A percentile compares a stretch with the other conserved stretches of the same genome.
These are phyloP conservation scores for Mycena epipterygia DNA, from an alignment of 768 basidiomycete genomes.

Conservation along the genomic window DNA sequence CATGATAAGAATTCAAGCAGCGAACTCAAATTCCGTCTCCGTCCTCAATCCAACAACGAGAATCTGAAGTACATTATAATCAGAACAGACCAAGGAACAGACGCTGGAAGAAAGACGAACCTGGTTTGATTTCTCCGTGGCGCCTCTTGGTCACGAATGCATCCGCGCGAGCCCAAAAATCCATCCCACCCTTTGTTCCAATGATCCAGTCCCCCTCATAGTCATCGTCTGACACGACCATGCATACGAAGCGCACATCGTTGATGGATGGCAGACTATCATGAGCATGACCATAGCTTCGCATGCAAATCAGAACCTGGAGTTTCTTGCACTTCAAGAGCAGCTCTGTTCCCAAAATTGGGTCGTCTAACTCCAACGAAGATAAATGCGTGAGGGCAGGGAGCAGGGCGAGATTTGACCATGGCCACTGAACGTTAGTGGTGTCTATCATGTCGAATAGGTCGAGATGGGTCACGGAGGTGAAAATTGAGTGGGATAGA, in stretches of 20 bases:
- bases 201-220: not conserved
- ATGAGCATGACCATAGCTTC: too few species aligned
- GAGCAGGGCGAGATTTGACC: not conserved
- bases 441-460: not conserved
- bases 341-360: too few species aligned
- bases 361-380: not conserved
- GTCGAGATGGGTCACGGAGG: slow-evolving; percentile 7
- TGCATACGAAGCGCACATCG: not conserved
- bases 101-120: not conserved
- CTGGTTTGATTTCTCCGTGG: slow-evolving; percentile 2
- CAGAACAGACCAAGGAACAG: not conserved
- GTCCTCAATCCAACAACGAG: not conserved
- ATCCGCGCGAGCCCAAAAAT: slow-evolving; percentile 17
- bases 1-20: too few species aligned
- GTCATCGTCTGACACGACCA: not conserved
- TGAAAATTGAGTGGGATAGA: not conserved
- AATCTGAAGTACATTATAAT: too few species aligned
- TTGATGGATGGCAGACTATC: not conserved
- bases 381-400: slow-evolving; percentile 15
- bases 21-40: too few species aligned
- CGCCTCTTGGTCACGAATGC: not conserved
- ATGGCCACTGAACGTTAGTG: not conserved
- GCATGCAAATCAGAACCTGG: not conserved
- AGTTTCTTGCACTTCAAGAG: not conserved
- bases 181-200: not conserved